A percentile compares a stretch with the other conserved stretches of the same genome.
These are phyloP conservation scores for Byssothecium circinans DNA, from an alignment of 2,329 filamentous ascomycete species.

Conservation along the genomic window DNA sequence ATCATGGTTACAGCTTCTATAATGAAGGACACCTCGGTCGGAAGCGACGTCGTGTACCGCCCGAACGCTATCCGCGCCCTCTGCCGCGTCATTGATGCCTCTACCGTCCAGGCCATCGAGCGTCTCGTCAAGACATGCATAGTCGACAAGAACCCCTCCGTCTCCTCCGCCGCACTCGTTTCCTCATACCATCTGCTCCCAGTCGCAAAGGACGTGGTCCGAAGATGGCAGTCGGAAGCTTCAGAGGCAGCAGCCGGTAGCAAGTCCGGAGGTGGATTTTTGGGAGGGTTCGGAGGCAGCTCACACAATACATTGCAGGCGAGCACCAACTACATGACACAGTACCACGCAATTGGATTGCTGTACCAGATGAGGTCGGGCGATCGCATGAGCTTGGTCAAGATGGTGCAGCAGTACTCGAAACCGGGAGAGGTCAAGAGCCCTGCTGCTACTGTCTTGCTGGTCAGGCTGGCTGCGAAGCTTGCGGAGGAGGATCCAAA, in stretches of 20 bases:
- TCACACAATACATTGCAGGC: conserved; percentile 70
- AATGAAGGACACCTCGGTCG: conserved; percentile 98
- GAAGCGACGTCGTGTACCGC: conserved; percentile 79
- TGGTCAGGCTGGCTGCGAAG: conserved; percentile 90
- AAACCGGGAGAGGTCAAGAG: conserved; percentile 91
- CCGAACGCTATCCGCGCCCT: conserved; percentile 95
- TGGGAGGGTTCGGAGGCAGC: conserved; percentile 84
- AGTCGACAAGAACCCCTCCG: conserved; percentile 97
- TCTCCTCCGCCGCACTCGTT: conserved; percentile 92
- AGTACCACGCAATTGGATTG: conserved; percentile 97
- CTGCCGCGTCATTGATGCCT: conserved; percentile 93
- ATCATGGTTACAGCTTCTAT: conserved; percentile 99
- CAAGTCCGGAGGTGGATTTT: conserved; percentile 89
- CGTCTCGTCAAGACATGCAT: conserved; percentile 98
- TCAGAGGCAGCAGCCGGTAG: conserved; percentile 90
- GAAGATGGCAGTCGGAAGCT: conserved; percentile 97
- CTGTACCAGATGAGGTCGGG: conserved; percentile 97
- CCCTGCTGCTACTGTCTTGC: conserved; percentile 86
- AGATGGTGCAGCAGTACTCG: conserved; percentile 99
- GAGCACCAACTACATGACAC: conserved; percentile 89
- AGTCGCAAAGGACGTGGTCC: conserved; percentile 91
- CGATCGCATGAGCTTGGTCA: conserved; percentile 96
- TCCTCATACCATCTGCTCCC: conserved; percentile 98
- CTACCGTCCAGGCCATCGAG: conserved; percentile 96
- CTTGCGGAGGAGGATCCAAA: conserved; percentile 90